Conservation (phyloP, 2,329 filamentous ascomycete species). For the Acrocalymma vagum region DNA sequence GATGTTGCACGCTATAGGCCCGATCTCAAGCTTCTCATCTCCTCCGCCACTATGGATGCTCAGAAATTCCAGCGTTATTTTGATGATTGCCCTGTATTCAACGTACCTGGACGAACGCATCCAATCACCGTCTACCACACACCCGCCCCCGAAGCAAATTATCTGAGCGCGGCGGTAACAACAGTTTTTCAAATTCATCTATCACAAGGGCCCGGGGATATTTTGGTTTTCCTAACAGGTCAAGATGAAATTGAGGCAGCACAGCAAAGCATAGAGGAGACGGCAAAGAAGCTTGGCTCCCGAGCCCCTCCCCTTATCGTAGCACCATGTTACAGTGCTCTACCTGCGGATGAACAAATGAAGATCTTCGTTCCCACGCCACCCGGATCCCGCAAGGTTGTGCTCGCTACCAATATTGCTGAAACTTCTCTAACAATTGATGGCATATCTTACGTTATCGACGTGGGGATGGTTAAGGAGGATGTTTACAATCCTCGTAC, state of each 20-base stretch:
- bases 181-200: slow-evolving; percentile 96
- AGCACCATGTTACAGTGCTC: slow-evolving; percentile 91
- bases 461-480: slow-evolving; percentile 94
- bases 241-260: slow-evolving; percentile 96
- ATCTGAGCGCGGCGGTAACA: slow-evolving; percentile 87
- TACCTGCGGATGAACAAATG: slow-evolving; percentile 88
- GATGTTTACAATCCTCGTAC: slow-evolving; percentile 92
- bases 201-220: slow-evolving; percentile 81
- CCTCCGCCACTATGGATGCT: slow-evolving; percentile 93
- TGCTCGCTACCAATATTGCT: slow-evolving; percentile 95
- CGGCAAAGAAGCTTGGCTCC: slow-evolving; percentile 83
- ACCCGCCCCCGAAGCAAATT: slow-evolving; percentile 90
- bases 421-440: slow-evolving; percentile 96
- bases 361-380: slow-evolving; percentile 97
- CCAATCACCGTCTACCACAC: slow-evolving; percentile 94
- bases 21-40: slow-evolving; percentile 90
- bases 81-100: slow-evolving; percentile 91
- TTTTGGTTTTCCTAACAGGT: slow-evolving; percentile 92
- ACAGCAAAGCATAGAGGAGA: slow-evolving; percentile 84
- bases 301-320: slow-evolving; percentile 88
- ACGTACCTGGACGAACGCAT: slow-evolving; percentile 88
- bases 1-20: slow-evolving; percentile 84
- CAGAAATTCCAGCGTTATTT: slow-evolving; percentile 93
- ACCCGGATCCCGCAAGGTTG: slow-evolving; percentile 84
- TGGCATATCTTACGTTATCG: slow-evolving; percentile 94